These are phyloP conservation scores for Paramecium primaurelia DNA, from an alignment of 73 alveolate species.

Conservation along the genomic window DNA sequence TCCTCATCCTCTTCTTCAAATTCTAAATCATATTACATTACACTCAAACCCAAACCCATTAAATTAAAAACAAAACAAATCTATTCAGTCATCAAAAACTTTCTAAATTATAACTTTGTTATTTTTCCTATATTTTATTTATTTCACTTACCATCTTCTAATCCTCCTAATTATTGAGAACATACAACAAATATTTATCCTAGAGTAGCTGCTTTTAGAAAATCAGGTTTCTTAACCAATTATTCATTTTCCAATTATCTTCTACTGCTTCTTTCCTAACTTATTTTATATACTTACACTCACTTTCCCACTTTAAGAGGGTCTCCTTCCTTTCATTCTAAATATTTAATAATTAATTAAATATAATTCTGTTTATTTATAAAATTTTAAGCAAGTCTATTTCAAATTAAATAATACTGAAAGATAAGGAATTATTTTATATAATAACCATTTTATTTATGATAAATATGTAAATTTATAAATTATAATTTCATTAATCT, in stretches of 20 bases:
- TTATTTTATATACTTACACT: not conserved
- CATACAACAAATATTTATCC: not conserved
- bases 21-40: not conserved
- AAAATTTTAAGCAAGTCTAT: not conserved
- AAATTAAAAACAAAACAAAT: not conserved
- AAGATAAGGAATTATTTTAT: not conserved
- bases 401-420: not conserved
- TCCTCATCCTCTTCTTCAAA: not conserved
- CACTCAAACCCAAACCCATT: constrained; percentile 10
- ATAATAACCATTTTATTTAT: no score
- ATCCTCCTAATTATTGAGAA: constrained; percentile 2
- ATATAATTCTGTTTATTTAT: not conserved
- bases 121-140: not conserved
- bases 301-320: not conserved
- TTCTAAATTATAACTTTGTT: not conserved
- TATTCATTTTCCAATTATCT: constrained; percentile 28
- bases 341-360: not conserved
- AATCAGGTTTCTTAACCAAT: not conserved
- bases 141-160: not conserved
- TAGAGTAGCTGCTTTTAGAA: not conserved
- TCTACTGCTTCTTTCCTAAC: not conserved
- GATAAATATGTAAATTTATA: no score
- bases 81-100: not conserved
- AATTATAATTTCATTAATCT: no score
- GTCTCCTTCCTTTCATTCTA: not conserved